Percentiles rank a stretch among this genome's conserved stretches.
Evolutionary conservation across 176 grass and related monocot genomes (phyloP).

Genomic region (Ensete glaucum): DNA sequence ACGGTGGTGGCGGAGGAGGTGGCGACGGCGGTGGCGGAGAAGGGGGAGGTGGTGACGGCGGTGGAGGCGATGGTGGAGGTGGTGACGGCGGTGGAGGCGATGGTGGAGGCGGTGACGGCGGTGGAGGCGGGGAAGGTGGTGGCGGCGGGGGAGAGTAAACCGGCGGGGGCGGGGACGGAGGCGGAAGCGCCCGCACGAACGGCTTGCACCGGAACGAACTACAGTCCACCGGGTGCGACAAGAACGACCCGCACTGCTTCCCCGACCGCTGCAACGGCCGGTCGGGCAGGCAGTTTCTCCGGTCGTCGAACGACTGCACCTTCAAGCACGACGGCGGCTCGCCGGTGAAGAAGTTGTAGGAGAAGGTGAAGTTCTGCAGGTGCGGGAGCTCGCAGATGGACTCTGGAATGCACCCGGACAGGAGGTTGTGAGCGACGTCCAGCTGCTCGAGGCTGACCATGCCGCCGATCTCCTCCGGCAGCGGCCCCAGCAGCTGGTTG

Average conservation of each 20-base stretch:
- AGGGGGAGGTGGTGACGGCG: not conserved
- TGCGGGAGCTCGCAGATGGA: conserved; percentile 63
- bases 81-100: conserved; percentile 8
- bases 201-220: conserved; percentile 68
- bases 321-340: conserved; percentile 62
- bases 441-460: conserved; percentile 81
- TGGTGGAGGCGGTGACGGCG: conserved; percentile 20
- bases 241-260: conserved; percentile 68
- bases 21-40: conserved; percentile 16
- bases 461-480: conserved; percentile 46
- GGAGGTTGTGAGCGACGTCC: conserved; percentile 69
- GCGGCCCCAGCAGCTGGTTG: conserved; percentile 57
- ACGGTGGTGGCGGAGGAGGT: conserved; percentile 14
- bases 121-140: conserved; percentile 11
- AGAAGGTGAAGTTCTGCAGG: conserved; percentile 83
- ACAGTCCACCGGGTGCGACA: conserved; percentile 45
- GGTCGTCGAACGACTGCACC: conserved; percentile 37
- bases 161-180: conserved; percentile 29
- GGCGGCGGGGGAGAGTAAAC: not conserved
- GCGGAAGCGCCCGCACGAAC: conserved; percentile 43
- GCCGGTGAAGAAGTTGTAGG: conserved; percentile 82
- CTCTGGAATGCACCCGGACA: conserved; percentile 56
- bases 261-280: conserved; percentile 45
- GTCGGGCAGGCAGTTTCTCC: conserved; percentile 54
- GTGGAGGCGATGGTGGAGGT: not conserved